Evolutionary conservation across 1,139 yeast genomes (phyloP), one percentile per base, ranked within the genome.

Genomic region (Pneumocystis canis): DNA sequence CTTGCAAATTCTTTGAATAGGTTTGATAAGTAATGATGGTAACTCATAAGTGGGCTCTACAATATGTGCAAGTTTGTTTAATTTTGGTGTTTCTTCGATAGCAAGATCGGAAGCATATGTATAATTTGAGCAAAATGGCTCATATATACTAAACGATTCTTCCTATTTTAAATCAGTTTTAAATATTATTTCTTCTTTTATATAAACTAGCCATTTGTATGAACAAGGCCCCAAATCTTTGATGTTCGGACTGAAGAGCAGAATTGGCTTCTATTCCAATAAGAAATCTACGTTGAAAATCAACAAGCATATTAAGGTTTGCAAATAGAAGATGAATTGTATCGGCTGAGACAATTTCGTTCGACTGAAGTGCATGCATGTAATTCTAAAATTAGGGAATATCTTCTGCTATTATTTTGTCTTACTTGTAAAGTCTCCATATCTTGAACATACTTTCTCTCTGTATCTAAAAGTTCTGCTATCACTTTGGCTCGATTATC

Each of bases 1-100:
- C 73, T 90, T 89, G 77, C 97, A 89, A 37, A 92, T 79, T 69
- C 98, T 81, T 76, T 92, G 99, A 57, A 92, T 89, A 0, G 99
- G 99, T 73, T 92, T 92, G 69, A 92, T 82, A 60, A 94, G 79
- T 73, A 87, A 87, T 62, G 95, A 85, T 71, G 89, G 97, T 63
- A 92, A 78, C 73, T 92, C 98, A 72, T 89, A 85, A 53, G 89
- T 87, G 33, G 95, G 94, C 67, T 85, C 95, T 64, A 92, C 82
- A 14, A 35, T 39, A 25, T 57, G 59, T 3, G 86, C 79, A 31
- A 85, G 79, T 65, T 81, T 81, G 64, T 74, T 76, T 65, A 87
- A 76, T 69, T 80, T 83, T 56, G 77, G 71, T 41, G 84, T 80
- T 69, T 87, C 90, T 62, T 81, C 80, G 61, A 80, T 78, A 54